A percentile compares a stretch with the other conserved stretches of the same genome.
phyloP scores from a whole-genome alignment of 345 rosid species.

The Reutealis trisperma region DNA sequence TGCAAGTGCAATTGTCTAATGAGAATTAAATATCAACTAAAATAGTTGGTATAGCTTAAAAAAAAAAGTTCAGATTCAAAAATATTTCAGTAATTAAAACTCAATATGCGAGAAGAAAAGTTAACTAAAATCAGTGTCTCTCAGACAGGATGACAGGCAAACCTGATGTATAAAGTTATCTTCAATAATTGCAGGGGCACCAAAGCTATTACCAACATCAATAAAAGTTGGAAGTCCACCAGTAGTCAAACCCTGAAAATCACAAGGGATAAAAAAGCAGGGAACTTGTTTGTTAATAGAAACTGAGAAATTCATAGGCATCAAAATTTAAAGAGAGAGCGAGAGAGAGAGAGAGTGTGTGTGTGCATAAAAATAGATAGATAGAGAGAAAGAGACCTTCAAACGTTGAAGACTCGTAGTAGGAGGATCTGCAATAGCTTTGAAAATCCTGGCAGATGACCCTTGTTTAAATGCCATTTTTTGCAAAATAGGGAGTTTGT shows the following conservation, averaged over 20 bases:
- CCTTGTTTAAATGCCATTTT: slow-evolving; percentile 55
- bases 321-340: not conserved
- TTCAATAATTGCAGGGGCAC: slow-evolving; percentile 91
- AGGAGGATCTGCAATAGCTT: slow-evolving; percentile 97
- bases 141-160: not conserved
- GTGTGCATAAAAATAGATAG: no score
- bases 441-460: slow-evolving; percentile 76
- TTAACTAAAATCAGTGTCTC: not conserved
- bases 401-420: slow-evolving; percentile 92
- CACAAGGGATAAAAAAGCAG: not conserved
- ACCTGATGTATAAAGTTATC: slow-evolving; percentile 87
- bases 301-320: not conserved
- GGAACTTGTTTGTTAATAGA: not conserved
- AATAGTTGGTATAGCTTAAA: not conserved
- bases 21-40: not conserved
- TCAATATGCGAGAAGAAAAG: not conserved
- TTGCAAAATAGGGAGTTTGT: slow-evolving; percentile 64
- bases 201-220: slow-evolving; percentile 91
- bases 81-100: not conserved
- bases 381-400: slow-evolving; percentile 44
- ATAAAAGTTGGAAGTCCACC: slow-evolving; percentile 95
- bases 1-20: slow-evolving; percentile 19
- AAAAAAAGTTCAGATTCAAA: not conserved
- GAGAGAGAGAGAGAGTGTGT: no score
- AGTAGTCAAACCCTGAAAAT: slow-evolving; percentile 76